phyloP scores from a whole-genome alignment of 177 flowering plant genomes.

The Vitis hybrid region DNA sequence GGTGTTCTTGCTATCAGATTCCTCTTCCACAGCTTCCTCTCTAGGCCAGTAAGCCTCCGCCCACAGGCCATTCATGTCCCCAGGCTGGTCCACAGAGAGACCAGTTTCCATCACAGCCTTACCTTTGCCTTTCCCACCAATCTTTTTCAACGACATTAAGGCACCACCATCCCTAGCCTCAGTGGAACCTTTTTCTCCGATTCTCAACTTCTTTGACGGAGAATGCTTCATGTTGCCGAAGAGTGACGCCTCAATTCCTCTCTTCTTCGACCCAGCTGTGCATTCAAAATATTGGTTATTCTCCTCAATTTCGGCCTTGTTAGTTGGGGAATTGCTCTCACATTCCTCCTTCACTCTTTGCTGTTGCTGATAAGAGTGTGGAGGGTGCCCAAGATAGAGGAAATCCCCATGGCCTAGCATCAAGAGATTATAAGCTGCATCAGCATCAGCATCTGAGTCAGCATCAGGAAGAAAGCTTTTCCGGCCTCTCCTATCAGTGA shows the following conservation, averaged over 20 bases:
- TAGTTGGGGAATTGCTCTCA: neutral
- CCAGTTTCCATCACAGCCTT: neutral
- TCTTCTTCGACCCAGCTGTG: neutral
- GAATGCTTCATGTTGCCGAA: neutral
- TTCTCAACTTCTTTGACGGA: conserved; percentile 1
- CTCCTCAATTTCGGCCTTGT: neutral
- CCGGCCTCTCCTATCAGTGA: conserved; percentile 46
- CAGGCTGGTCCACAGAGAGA: neutral
- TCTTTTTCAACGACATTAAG: neutral
- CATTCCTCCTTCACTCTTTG: neutral
- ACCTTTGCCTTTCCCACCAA: neutral
- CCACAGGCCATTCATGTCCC: neutral
- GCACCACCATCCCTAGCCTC: neutral
- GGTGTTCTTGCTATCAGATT: conserved; percentile 3
- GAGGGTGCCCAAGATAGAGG: neutral
- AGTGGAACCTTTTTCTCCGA: neutral
- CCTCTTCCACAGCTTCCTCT: neutral
- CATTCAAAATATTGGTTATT: neutral
- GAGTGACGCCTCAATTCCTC: neutral
- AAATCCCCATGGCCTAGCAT: conserved; percentile 19
- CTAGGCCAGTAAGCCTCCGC: neutral
- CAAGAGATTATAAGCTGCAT: conserved; percentile 20
- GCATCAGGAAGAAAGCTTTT: neutral
- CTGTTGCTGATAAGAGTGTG: conserved; percentile 1
- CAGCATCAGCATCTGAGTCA: neutral